phyloP scores from a whole-genome alignment of 78 protist genomes.

The Monocercomonoides exilis region DNA sequence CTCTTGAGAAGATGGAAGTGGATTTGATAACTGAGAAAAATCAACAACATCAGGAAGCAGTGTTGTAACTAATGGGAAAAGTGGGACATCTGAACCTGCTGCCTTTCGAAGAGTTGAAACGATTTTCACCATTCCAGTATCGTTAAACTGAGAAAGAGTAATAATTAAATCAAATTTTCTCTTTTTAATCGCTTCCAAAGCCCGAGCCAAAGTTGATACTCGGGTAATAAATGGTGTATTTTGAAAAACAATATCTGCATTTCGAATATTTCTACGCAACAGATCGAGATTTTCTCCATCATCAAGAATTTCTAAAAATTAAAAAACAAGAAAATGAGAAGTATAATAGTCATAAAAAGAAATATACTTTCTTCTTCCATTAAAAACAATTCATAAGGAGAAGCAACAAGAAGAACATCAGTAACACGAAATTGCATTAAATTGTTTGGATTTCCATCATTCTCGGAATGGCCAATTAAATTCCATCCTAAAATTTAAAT shows the following conservation, averaged over 20 bases:
- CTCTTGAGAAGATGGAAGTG: too few species aligned
- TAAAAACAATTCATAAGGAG: constrained; percentile 6
- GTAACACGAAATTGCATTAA: neutral
- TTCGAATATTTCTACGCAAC: neutral
- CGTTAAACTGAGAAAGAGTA: neutral
- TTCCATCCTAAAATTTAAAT: constrained; percentile 4
- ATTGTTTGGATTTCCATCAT: neutral
- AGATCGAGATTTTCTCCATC: neutral
- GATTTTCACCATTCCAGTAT: neutral
- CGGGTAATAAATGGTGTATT: constrained; percentile 1
- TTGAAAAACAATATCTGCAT: neutral
- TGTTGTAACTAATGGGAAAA: neutral
- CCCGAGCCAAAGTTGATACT: neutral
- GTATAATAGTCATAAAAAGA: neutral
- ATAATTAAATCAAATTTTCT: neutral
- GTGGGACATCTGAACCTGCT: neutral
- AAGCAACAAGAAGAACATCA: neutral
- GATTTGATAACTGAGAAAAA: neutral
- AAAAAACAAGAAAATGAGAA: neutral
- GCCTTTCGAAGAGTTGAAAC: neutral
- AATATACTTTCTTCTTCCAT: neutral
- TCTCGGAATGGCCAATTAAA: neutral
- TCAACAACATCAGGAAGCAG: neutral
- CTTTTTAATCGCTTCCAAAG: neutral
- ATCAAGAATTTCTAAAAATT: too few species aligned